phyloP scores from a whole-genome alignment of 768 basidiomycete genomes.

The Coprinopsis strossmayeri region DNA sequence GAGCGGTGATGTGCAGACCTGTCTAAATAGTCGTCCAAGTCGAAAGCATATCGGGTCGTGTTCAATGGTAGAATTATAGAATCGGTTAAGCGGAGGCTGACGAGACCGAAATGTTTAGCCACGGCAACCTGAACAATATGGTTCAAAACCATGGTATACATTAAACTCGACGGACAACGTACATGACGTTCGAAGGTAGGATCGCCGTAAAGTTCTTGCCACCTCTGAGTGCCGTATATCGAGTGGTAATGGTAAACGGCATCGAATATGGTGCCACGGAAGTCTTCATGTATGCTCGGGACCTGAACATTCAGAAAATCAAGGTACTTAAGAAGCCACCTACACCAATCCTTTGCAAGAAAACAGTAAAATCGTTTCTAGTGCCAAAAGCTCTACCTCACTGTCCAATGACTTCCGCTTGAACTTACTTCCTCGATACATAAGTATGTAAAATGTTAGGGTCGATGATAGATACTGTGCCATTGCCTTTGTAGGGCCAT shows the following conservation, averaged over 20 bases:
- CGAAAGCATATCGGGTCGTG: slow-evolving; percentile 64
- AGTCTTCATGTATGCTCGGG: slow-evolving; percentile 39
- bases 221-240: slow-evolving; percentile 65
- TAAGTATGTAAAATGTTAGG: neutral
- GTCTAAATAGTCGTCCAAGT: slow-evolving; percentile 51
- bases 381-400: slow-evolving; percentile 56
- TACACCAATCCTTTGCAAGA: slow-evolving; percentile 69
- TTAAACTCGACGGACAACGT: slow-evolving; percentile 13
- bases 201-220: slow-evolving; percentile 76
- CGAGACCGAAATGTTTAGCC: slow-evolving; percentile 60
- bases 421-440: neutral
- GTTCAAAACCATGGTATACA: neutral
- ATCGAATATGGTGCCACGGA: slow-evolving; percentile 38
- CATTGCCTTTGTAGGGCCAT: slow-evolving; percentile 23
- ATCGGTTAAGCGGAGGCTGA: slow-evolving; percentile 51
- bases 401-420: slow-evolving; percentile 19
- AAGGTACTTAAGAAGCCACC: too few relatives aligned
- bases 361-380: slow-evolving; percentile 87
- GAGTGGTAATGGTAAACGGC: slow-evolving; percentile 74
- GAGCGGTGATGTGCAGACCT: slow-evolving; percentile 40
- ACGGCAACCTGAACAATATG: slow-evolving; percentile 62
- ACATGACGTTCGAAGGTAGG: slow-evolving; percentile 72
- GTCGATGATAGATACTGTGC: neutral
- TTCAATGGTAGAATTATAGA: slow-evolving; percentile 62
- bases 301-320: slow-evolving; percentile 27